Percentiles rank a stretch among this genome's conserved stretches.
phyloP scores from a whole-genome alignment of 1,139 yeast genomes.

The Debaryomycetaceae sp. region DNA sequence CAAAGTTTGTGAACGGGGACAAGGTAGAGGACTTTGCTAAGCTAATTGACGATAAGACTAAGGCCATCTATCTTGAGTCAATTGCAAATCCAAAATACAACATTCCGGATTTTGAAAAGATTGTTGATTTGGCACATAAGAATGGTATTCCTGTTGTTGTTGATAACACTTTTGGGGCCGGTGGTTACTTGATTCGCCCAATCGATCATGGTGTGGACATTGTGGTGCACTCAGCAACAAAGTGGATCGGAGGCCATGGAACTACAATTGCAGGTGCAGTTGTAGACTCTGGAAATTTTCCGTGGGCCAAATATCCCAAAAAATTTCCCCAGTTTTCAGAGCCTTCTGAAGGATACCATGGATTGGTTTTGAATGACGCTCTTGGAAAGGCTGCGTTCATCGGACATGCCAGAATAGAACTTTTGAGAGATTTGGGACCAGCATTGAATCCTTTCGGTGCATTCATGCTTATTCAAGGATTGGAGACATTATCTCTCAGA shows the following conservation, averaged over 20 bases:
- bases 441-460: conserved; percentile 84
- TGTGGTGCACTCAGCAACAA: conserved; percentile 86
- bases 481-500: conserved; percentile 89
- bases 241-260: conserved; percentile 99
- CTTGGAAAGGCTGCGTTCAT: conserved; percentile 79
- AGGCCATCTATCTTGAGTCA: conserved; percentile 85
- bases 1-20: conserved; percentile 81
- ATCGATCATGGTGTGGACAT: conserved; percentile 88
- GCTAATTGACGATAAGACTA: conserved; percentile 77
- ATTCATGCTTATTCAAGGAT: conserved; percentile 82
- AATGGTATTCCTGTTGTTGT: conserved; percentile 90
- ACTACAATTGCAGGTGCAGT: conserved; percentile 92
- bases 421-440: conserved; percentile 91
- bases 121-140: conserved; percentile 76
- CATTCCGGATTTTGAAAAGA: conserved; percentile 83
- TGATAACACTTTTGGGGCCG: conserved; percentile 97
- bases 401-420: conserved; percentile 78
- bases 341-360: conserved; percentile 94
- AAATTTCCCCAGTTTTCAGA: conserved; percentile 87
- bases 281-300: conserved; percentile 88
- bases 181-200: conserved; percentile 85
- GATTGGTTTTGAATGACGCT: conserved; percentile 75
- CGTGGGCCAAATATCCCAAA: conserved; percentile 81
- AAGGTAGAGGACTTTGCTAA: conserved; percentile 65
- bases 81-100: conserved; percentile 94